Evolutionary conservation across 306 rosid genomes (phyloP).

Genomic region (Begonia masoniana): DNA sequence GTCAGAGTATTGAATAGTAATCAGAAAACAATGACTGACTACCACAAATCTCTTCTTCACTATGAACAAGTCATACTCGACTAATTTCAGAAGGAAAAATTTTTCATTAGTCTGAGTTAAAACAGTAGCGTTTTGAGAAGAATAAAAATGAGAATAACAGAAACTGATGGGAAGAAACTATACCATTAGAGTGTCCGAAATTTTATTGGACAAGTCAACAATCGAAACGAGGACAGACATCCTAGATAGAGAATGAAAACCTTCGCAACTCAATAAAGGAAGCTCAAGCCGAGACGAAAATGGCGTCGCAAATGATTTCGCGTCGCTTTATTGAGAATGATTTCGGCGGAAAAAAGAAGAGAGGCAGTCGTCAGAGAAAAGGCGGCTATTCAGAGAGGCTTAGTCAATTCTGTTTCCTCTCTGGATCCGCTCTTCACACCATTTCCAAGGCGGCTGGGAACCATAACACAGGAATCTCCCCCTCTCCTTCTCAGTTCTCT

Average conservation of each 20-base stretch:
- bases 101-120: neutral
- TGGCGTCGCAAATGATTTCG: conserved; percentile 8
- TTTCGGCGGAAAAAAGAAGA: conserved; percentile 1
- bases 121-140: neutral
- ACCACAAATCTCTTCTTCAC: too few species aligned
- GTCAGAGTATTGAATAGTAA: too few species aligned
- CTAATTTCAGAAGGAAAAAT: too few species aligned
- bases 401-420: conserved; percentile 26
- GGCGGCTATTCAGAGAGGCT: conserved; percentile 28
- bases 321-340: neutral
- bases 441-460: conserved; percentile 24
- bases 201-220: conserved; percentile 14
- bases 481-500: conserved; percentile 4
- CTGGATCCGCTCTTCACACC: conserved; percentile 23
- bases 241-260: conserved; percentile 23
- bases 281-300: conserved; percentile 24
- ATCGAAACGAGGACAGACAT: conserved; percentile 10
- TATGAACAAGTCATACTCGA: too few species aligned
- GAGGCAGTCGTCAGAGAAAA: conserved; percentile 9
- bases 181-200: conserved; percentile 31
- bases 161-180: neutral
- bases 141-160: neutral
- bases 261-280: conserved; percentile 17
- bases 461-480: conserved; percentile 23
- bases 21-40: too few species aligned